A percentile compares a stretch with the other conserved stretches of the same genome.
These are phyloP conservation scores for Quercus gilva DNA, from an alignment of 306 rosid genomes.

Conservation along the genomic window DNA sequence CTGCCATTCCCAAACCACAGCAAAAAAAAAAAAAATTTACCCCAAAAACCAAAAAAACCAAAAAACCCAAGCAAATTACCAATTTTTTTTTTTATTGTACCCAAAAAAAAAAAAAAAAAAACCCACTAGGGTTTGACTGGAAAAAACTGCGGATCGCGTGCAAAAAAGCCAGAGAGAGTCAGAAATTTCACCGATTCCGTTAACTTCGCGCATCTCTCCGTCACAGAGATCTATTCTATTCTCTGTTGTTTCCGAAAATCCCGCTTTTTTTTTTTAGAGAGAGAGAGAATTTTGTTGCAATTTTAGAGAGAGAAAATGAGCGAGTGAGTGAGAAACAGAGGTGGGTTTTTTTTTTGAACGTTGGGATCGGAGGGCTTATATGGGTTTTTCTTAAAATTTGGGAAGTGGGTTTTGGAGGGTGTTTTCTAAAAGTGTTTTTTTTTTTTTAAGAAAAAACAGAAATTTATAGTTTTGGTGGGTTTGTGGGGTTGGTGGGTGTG, in stretches of 20 bases:
- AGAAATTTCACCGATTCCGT: constrained; percentile 56
- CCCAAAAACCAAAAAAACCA: constrained; percentile 9
- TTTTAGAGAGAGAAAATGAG: constrained; percentile 27
- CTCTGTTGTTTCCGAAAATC: constrained; percentile 42
- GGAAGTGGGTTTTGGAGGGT: constrained; percentile 38
- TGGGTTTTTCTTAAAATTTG: constrained; percentile 41
- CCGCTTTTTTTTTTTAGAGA: constrained; percentile 26
- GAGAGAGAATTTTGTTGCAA: constrained; percentile 46
- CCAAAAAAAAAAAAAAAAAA: constrained; percentile 1
- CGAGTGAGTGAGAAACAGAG: constrained; percentile 19
- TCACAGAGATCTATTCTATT: constrained; percentile 52
- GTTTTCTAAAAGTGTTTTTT: neutral
- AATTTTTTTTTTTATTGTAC: too few relatives aligned
- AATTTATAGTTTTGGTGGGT: constrained; percentile 11
- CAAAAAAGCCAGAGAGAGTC: constrained; percentile 25
- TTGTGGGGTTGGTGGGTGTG: constrained; percentile 29
- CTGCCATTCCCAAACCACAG: neutral
- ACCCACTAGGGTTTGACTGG: constrained; percentile 59
- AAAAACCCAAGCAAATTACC: neutral
- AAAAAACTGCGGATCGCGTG: constrained; percentile 44
- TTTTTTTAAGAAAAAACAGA: neutral
- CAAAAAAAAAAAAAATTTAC: constrained; percentile 1
- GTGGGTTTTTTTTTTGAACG: constrained; percentile 56
- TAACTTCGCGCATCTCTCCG: constrained; percentile 45
- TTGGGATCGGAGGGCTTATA: constrained; percentile 81